These are phyloP conservation scores for Scalesia atractyloides DNA, from an alignment of 129 eudicot species.

Conservation along the genomic window DNA sequence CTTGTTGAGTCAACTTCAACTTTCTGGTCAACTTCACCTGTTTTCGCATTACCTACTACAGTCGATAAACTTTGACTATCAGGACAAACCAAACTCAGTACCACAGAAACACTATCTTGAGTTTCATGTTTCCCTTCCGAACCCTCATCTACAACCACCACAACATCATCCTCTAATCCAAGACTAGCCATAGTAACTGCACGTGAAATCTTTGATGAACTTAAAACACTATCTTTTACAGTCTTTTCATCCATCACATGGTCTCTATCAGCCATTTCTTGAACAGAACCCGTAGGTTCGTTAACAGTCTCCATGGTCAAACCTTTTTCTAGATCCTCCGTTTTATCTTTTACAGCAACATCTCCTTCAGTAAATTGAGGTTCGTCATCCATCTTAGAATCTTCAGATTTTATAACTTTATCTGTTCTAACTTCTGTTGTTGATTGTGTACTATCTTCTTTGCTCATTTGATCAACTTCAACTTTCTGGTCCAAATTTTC, in stretches of 20 bases:
- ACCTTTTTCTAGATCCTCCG: slow-evolving; percentile 13
- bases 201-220: slow-evolving; percentile 26
- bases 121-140: slow-evolving; percentile 22
- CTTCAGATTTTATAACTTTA: slow-evolving; percentile 14
- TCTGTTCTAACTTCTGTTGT: slow-evolving; percentile 23
- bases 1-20: slow-evolving; percentile 18
- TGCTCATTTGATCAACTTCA: slow-evolving; percentile 22
- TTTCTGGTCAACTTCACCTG: slow-evolving; percentile 17
- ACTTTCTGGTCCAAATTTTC: slow-evolving; percentile 21
- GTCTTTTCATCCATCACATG: slow-evolving; percentile 28
- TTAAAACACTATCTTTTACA: slow-evolving; percentile 26
- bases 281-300: slow-evolving; percentile 15
- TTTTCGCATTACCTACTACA: slow-evolving; percentile 17
- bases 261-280: slow-evolving; percentile 24
- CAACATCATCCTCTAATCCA: slow-evolving; percentile 19
- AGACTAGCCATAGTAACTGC: slow-evolving; percentile 8
- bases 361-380: slow-evolving; percentile 20
- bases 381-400: slow-evolving; percentile 19
- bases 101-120: slow-evolving; percentile 18
- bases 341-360: slow-evolving; percentile 1
- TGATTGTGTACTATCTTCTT: slow-evolving; percentile 31
- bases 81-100: slow-evolving; percentile 14
- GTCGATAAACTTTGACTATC: slow-evolving; percentile 24
- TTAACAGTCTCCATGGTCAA: slow-evolving; percentile 25
- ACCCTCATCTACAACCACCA: slow-evolving; percentile 33